These are phyloP conservation scores for Mucor piriformis DNA, from an alignment of 371 early-diverging fungal genomes.

Conservation along the genomic window DNA sequence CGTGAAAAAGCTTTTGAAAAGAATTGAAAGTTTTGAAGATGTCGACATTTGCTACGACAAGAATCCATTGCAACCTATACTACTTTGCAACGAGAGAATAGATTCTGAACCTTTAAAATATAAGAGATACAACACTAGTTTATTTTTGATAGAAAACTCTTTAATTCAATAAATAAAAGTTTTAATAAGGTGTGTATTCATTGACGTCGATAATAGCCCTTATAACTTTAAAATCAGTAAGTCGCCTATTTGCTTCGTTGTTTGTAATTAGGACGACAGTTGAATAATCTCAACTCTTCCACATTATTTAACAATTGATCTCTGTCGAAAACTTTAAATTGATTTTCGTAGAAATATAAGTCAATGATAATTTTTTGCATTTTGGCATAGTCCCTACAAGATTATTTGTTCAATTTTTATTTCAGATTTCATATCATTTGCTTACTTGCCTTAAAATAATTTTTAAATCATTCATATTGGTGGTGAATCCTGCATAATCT, in stretches of 20 bases:
- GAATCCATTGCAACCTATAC: background rate
- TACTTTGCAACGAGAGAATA: background rate
- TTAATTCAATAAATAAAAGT: conserved; percentile 6
- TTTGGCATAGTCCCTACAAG: conserved; percentile 10
- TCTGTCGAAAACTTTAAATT: conserved; percentile 12
- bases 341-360: conserved; percentile 11
- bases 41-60: conserved; percentile 1
- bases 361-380: conserved; percentile 21
- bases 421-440: conserved; percentile 14
- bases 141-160: conserved; percentile 16
- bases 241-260: conserved; percentile 19
- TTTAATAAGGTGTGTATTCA: background rate
- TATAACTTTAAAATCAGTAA: conserved; percentile 13
- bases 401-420: conserved; percentile 12
- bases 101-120: conserved; percentile 5
- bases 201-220: conserved; percentile 6
- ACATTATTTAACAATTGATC: conserved; percentile 14
- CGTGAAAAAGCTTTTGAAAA: background rate
- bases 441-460: conserved; percentile 12
- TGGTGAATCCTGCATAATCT: conserved; percentile 19
- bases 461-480: conserved; percentile 17
- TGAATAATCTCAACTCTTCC: conserved; percentile 16
- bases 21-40: conserved; percentile 1
- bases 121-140: conserved; percentile 17
- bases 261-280: conserved; percentile 21